A percentile compares a stretch with the other conserved stretches of the same genome.
phyloP scores from a whole-genome alignment of 1,139 yeast genomes.

The Diutina pseudorugosa region DNA sequence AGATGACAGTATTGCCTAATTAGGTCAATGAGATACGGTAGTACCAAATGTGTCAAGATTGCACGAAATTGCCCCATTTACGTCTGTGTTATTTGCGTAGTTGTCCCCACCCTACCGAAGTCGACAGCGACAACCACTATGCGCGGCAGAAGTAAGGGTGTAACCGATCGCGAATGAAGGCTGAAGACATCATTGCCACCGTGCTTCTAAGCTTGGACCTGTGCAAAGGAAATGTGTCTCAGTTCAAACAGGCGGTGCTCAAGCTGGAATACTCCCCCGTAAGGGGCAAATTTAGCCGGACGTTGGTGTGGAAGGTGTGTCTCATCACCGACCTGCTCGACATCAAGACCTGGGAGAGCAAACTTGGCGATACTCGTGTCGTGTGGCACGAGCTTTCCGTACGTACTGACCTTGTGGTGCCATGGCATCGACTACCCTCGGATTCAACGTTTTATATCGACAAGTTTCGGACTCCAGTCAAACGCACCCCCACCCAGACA shows the following conservation, averaged over 20 bases:
- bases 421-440: slow-evolving; percentile 24
- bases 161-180: slow-evolving; percentile 14
- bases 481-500: neutral
- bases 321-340: slow-evolving; percentile 27
- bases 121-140: neutral
- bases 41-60: too few relatives aligned
- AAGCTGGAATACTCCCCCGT: slow-evolving; percentile 21
- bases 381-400: slow-evolving; percentile 25
- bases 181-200: slow-evolving; percentile 26
- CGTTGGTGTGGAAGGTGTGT: slow-evolving; percentile 28
- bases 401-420: slow-evolving; percentile 23
- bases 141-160: neutral
- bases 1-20: too few relatives aligned
- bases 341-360: slow-evolving; percentile 23
- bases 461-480: neutral
- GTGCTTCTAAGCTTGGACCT: slow-evolving; percentile 27
- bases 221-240: slow-evolving; percentile 21
- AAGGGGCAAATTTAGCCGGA: slow-evolving; percentile 16
- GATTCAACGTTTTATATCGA: slow-evolving; percentile 10
- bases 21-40: too few relatives aligned
- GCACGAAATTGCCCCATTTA: too few relatives aligned
- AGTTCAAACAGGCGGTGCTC: slow-evolving; percentile 20
- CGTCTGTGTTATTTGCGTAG: too few relatives aligned
- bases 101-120: neutral
- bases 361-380: slow-evolving; percentile 20